A percentile compares a stretch with the other conserved stretches of the same genome.
Conservation (phyloP, 2,329 filamentous ascomycete genomes). For the Nigrospora sphaerica region DNA sequence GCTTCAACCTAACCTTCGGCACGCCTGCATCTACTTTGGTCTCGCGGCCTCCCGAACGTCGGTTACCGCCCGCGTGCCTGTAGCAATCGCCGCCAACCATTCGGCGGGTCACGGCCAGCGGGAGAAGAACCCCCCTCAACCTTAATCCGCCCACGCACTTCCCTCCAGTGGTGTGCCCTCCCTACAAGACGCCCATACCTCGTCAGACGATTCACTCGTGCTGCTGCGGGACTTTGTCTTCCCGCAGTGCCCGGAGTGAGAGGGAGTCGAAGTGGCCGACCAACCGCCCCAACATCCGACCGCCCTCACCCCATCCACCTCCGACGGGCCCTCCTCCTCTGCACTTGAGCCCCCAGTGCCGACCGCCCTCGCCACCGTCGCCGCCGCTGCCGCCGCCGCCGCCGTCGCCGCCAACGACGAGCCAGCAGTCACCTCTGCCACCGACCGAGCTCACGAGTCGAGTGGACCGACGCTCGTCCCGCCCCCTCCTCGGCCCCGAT, state of each 20-base stretch:
- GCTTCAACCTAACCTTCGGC: not conserved
- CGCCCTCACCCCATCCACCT: slow-evolving; percentile 51
- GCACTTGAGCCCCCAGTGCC: slow-evolving; percentile 30
- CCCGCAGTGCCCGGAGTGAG: slow-evolving; percentile 30
- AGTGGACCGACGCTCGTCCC: slow-evolving; percentile 8
- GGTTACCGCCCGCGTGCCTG: not conserved
- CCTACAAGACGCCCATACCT: not conserved
- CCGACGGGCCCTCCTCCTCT: slow-evolving; percentile 52
- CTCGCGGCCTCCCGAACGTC: not conserved
- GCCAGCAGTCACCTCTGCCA: slow-evolving; percentile 10
- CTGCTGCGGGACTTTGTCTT: slow-evolving; percentile 28
- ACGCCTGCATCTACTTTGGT: not conserved
- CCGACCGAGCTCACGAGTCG: slow-evolving; percentile 9
- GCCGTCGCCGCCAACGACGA: slow-evolving; percentile 16
- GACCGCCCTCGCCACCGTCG: slow-evolving; percentile 39
- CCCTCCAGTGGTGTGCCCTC: not conserved
- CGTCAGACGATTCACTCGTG: not conserved
- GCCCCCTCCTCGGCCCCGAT: slow-evolving; percentile 7
- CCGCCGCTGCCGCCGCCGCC: slow-evolving; percentile 38
- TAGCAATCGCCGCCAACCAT: not conserved
- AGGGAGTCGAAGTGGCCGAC: slow-evolving; percentile 65
- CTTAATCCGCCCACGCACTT: not conserved
- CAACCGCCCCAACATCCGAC: slow-evolving; percentile 44
- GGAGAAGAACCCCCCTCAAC: not conserved
- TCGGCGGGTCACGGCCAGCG: too few species aligned